Base-by-base conservation (phyloP, 2,329 filamentous ascomycete genomes). In the Cytospora piceae region DNA sequence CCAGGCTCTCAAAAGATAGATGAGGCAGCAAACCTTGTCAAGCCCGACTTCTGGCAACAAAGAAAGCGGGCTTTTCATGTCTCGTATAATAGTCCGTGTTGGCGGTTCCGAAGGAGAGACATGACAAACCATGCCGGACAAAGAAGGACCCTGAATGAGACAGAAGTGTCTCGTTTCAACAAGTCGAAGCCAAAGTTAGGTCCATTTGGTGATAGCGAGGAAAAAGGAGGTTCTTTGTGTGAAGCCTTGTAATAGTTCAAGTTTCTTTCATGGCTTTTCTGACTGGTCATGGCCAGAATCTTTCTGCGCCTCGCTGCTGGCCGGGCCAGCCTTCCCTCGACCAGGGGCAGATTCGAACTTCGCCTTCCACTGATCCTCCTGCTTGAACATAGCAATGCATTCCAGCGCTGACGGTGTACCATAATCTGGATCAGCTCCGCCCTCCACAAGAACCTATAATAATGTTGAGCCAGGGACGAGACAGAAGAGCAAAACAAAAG, bases 371-470 rank as follows among this genome's bases (percentile, higher is more conserved):
- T 74, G 74, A 1, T 81, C 80, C 63, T 83, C 79, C 69, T 84
- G 83, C 62, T 82, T 82, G 69, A 87, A 86, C 74, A 85, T 78
- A 3, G 73, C 71, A 20, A 86, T 73, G 31, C 82, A 83, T 63
- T 82, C 76, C 55, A 81, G 71, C 0, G 84, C 83, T 46, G 78
- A 83, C 1, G 83, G 84, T 2, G 75, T 73, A 1, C 84, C 84
- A 64, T 81, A 75, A 1, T 85, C 82, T 0, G 84, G 84, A 71
- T 87, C 84, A 3, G 84, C 84, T 2, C 83, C 82, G 0, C 83
- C 83, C 61, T 81, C 78, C 2, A 87, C 71, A 12, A 86, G 74
- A 1, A 73, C 79, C 80, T 83, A 42, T 39, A 2, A 20, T 12
- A 1, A 24, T 7, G 15, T 32, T 53, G 7, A 54, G 56, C 32